Conservation (phyloP, 257 asterid species). For the Ilex aquifolium region DNA sequence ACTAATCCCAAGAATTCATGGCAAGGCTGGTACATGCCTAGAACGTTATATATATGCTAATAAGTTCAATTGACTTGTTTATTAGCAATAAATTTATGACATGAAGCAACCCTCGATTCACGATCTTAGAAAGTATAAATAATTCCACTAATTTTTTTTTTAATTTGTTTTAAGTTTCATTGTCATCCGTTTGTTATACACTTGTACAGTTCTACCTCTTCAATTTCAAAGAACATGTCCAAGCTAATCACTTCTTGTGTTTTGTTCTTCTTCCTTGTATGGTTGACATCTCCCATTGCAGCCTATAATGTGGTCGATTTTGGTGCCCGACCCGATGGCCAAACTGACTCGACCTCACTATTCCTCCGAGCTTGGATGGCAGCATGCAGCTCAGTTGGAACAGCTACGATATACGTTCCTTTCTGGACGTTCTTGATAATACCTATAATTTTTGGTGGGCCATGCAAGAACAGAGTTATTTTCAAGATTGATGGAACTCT, state of each 20-base stretch:
- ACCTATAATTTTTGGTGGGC: constrained; percentile 45
- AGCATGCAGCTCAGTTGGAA: constrained; percentile 50
- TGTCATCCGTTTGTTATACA: neutral
- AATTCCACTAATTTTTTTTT: neutral
- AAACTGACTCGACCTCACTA: constrained; percentile 53
- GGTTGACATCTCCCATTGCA: constrained; percentile 9
- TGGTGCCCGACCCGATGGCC: constrained; percentile 74
- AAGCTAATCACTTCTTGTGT: constrained; percentile 1
- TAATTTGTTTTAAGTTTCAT: too few species aligned
- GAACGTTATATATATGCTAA: too few species aligned
- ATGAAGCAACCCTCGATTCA: neutral
- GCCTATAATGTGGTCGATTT: constrained; percentile 52
- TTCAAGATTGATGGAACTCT: constrained; percentile 51
- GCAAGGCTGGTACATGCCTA: too few species aligned
- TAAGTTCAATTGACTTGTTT: too few species aligned
- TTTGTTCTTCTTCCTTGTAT: constrained; percentile 7
- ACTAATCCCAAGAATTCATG: too few species aligned
- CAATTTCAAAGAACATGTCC: constrained; percentile 6
- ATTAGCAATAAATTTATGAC: neutral
- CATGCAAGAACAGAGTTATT: constrained; percentile 45
- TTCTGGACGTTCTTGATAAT: constrained; percentile 42
- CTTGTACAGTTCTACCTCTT: too few species aligned
- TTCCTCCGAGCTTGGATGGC: constrained; percentile 63
- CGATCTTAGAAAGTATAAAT: neutral
- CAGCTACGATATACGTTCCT: constrained; percentile 55